Conservation (phyloP, 2,329 filamentous ascomycete species). For the Neofusicoccum kwambonambiense region DNA sequence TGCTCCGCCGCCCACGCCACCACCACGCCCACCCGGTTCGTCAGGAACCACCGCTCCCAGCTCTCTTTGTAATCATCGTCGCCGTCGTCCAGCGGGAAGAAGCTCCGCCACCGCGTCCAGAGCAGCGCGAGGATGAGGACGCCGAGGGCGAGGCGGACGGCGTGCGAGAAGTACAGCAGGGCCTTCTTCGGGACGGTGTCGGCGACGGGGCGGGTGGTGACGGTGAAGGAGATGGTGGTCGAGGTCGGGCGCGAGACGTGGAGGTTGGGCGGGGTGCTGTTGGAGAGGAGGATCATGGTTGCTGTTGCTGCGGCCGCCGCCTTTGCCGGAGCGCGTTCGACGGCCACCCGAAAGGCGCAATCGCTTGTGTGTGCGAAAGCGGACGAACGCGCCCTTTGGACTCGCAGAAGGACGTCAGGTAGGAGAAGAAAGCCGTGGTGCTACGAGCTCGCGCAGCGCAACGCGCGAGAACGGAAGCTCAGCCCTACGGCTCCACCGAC, state of each 20-base stretch:
- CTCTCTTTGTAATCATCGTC: not conserved
- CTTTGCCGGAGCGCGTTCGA: too few species aligned
- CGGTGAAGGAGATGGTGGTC: slow-evolving; percentile 88
- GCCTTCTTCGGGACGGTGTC: slow-evolving; percentile 46
- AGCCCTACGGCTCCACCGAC: not conserved
- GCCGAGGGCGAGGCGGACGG: slow-evolving; percentile 48
- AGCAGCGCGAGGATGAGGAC: slow-evolving; percentile 39
- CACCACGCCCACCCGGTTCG: slow-evolving; percentile 11
- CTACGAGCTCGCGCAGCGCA: too few species aligned
- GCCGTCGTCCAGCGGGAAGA: not conserved
- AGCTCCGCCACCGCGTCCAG: slow-evolving; percentile 28
- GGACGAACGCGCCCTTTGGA: too few species aligned
- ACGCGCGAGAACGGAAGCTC: not conserved
- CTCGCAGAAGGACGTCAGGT: too few species aligned
- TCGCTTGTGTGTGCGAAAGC: too few species aligned
- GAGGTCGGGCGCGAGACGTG: slow-evolving; percentile 52
- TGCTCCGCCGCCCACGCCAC: slow-evolving; percentile 38
- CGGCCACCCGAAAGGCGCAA: too few species aligned
- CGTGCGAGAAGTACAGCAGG: slow-evolving; percentile 42
- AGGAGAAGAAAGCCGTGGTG: too few species aligned
- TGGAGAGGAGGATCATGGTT: slow-evolving; percentile 11
- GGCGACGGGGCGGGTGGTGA: slow-evolving; percentile 70
- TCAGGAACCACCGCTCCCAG: not conserved
- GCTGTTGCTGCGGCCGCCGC: too few species aligned
- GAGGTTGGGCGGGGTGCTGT: slow-evolving; percentile 10